These are phyloP conservation scores for Macrocystidia cucumis DNA, from an alignment of 1,284 basidiomycete species.

Conservation along the genomic window DNA sequence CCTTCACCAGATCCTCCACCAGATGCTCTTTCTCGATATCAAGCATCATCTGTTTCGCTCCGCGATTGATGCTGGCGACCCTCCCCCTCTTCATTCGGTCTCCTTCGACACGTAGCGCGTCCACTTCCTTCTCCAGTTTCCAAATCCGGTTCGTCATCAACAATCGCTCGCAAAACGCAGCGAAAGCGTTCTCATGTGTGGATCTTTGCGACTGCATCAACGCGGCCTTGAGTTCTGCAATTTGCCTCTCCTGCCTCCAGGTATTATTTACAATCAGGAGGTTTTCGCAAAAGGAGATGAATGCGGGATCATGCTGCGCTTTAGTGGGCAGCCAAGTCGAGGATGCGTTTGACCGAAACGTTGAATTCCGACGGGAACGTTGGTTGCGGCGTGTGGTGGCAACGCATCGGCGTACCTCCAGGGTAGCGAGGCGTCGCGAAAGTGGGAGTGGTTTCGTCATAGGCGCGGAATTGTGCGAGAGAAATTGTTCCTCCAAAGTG, in stretches of 20 bases:
- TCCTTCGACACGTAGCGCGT: slow-evolving; percentile 21
- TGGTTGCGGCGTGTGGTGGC: no score
- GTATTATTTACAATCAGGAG: slow-evolving; percentile 30
- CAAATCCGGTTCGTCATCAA: slow-evolving; percentile 28
- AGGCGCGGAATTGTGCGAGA: no score
- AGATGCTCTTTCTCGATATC: slow-evolving; percentile 33
- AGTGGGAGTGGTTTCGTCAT: no score
- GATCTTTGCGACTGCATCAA: slow-evolving; percentile 15
- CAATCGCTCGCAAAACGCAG: slow-evolving; percentile 27
- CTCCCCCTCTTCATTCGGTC: slow-evolving; percentile 24
- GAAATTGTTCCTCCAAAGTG: no score
- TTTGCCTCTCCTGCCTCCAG: slow-evolving; percentile 31
- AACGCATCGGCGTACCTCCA: no score
- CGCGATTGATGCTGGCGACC: slow-evolving; percentile 26
- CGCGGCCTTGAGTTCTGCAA: slow-evolving; percentile 20
- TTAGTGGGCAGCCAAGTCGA: no score
- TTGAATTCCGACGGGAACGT: no score
- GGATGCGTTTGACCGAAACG: no score
- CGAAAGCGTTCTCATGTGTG: slow-evolving; percentile 20
- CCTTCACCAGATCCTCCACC: slow-evolving; percentile 33
- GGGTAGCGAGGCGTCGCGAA: no score
- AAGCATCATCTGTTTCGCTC: slow-evolving; percentile 32
- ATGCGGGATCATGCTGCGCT: no score
- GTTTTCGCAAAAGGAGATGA: slow-evolving; percentile 31
- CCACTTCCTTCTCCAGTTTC: slow-evolving; percentile 26